phyloP scores from a whole-genome alignment of 2,329 filamentous ascomycete genomes.

The Sporothrix variecibatus region DNA sequence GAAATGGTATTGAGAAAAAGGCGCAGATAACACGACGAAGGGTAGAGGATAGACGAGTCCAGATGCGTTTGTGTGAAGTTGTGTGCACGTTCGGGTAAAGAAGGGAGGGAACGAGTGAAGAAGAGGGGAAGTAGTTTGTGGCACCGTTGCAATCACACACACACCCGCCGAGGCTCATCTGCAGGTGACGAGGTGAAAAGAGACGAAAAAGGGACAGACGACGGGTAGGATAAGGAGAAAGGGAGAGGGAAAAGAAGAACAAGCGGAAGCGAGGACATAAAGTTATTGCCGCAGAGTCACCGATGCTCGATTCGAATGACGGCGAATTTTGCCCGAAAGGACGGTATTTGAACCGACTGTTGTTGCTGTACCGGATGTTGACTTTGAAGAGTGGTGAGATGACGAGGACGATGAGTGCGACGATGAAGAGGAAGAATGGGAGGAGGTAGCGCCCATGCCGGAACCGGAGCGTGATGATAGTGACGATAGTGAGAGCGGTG shows the following conservation, averaged over 20 bases:
- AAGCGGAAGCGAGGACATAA: neutral
- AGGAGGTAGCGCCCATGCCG: neutral
- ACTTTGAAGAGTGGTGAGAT: neutral
- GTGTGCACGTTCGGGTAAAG: neutral
- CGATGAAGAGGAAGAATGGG: neutral
- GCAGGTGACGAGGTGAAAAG: neutral
- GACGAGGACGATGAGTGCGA: neutral
- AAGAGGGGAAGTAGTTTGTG: neutral
- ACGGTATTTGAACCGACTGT: neutral
- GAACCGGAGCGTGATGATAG: neutral
- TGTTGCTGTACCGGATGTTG: neutral
- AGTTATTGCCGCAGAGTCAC: constrained; percentile 1
- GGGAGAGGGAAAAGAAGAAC: neutral
- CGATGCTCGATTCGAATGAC: neutral
- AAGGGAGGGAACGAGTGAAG: neutral
- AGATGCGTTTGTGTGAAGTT: neutral
- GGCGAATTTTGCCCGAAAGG: constrained; percentile 1
- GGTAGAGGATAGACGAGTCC: neutral
- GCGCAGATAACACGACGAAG: neutral
- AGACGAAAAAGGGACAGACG: neutral
- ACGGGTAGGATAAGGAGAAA: neutral
- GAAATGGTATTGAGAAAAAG: neutral
- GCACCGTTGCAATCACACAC: neutral
- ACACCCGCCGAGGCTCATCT: neutral
- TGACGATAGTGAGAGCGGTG: neutral